Conservation (phyloP, 1,284 basidiomycete genomes). For the Sanguinoderma infundibulare region DNA sequence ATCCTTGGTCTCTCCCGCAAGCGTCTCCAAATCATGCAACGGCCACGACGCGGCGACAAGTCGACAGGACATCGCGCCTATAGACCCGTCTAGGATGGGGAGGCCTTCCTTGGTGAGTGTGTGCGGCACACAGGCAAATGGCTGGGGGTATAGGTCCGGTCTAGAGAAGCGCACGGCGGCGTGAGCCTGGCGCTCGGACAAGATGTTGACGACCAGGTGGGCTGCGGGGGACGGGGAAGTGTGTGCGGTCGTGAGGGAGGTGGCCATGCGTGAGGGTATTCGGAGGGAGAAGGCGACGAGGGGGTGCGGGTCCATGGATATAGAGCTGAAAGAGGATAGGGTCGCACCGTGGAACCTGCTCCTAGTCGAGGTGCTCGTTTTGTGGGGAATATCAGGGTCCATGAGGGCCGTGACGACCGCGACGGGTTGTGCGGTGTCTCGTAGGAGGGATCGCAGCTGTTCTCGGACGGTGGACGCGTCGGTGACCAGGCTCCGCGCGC, state of each 20-base stretch:
- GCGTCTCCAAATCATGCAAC: slow-evolving; percentile 37
- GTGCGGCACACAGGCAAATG: slow-evolving; percentile 51
- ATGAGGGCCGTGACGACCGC: slow-evolving; percentile 45
- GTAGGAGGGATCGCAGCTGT: slow-evolving; percentile 40
- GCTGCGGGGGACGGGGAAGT: slow-evolving; percentile 24
- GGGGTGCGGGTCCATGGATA: slow-evolving; percentile 86
- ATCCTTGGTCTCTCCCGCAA: slow-evolving; percentile 21
- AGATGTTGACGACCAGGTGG: slow-evolving; percentile 72
- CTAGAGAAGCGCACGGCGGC: slow-evolving; percentile 65
- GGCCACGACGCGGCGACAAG: slow-evolving; percentile 40
- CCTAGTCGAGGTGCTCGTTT: slow-evolving; percentile 1
- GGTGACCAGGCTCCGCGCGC: neutral
- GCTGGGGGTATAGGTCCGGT: slow-evolving; percentile 62
- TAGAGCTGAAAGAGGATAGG: slow-evolving; percentile 90
- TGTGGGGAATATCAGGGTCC: slow-evolving; percentile 24
- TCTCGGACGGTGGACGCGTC: slow-evolving; percentile 25
- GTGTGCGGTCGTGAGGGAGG: slow-evolving; percentile 48
- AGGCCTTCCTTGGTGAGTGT: slow-evolving; percentile 54
- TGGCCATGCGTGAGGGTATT: slow-evolving; percentile 87
- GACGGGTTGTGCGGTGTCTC: slow-evolving; percentile 47
- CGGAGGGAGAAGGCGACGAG: slow-evolving; percentile 88
- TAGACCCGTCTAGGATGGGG: slow-evolving; percentile 55
- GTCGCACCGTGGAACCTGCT: slow-evolving; percentile 82
- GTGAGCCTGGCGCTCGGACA: slow-evolving; percentile 62
- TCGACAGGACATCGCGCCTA: slow-evolving; percentile 61